Base-by-base conservation (phyloP, 495 filamentous ascomycete species). In the Chaetomium fimeti region DNA sequence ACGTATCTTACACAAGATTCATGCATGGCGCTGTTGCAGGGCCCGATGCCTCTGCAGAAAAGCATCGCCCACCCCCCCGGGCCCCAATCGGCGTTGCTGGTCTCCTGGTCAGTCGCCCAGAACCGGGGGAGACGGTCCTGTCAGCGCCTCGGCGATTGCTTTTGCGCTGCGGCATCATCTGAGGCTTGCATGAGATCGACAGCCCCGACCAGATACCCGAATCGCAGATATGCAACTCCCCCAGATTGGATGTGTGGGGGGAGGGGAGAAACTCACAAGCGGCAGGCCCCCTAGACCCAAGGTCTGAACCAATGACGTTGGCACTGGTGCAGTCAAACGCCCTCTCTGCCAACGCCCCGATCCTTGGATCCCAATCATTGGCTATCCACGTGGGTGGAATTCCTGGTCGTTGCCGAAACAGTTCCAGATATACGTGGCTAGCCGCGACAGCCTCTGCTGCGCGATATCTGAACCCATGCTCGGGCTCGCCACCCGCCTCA, bases 151-250 rank as follows among this genome's bases (percentile, higher is more conserved):
- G 18, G 38, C 32, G 13, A 25, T 54, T 64, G 55, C 54, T 62
- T 48, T 38, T 62, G 56, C 57, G 49, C 54, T 54, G 63, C 60
- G 28, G 20, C 18, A 52, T 61, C 43, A 64, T 66, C 60, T 66
- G 60, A 25, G 48, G 24, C 47, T 48, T 40, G 49, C 60, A 42
- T 61, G 22, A 8, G 56, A 56, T 55, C 57, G 48, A 8, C 28
- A 38, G n/a, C 18, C 57, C 16, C 43, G 62, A 57, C 51, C 59
- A 45, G 63, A 68, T 65, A 60, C 36, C 62, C 63, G 62, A 56
- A 49, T 60, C 51, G 51, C 40, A 48, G 15, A 49, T 60, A 51
- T 52, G 48, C 49, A 40, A 20, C 32, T 27, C 13, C 47, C 38
- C 47, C 38, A 32, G 53, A 55, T 57, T 47, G 58, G 51, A 9